phyloP scores from a whole-genome alignment of 139 green algal species.

The Closterium sp. region DNA sequence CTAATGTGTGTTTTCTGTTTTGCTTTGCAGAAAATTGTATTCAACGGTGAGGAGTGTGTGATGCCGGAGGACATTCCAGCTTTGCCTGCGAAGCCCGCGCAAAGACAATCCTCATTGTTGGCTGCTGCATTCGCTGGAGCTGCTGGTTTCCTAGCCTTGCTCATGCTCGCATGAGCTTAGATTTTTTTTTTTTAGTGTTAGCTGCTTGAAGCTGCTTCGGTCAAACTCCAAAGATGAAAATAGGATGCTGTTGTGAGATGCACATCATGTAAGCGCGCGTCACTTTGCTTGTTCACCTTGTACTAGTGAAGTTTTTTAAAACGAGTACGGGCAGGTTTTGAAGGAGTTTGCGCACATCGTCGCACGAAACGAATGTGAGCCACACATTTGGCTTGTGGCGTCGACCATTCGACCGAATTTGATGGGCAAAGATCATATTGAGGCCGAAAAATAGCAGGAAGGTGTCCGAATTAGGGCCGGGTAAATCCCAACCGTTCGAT shows the following conservation, averaged over 20 bases:
- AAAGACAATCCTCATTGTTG: too few species aligned
- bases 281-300: background rate
- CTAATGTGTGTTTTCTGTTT: background rate
- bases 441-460: too few species aligned
- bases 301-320: too few species aligned
- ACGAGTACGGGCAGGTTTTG: too few species aligned
- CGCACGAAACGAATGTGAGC: background rate
- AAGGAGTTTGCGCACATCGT: too few species aligned
- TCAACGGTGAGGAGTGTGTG: conserved; percentile 44
- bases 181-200: background rate
- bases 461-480: too few species aligned
- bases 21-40: conserved; percentile 16
- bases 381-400: background rate
- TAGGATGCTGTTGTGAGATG: background rate
- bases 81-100: conserved; percentile 1
- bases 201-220: background rate
- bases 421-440: too few species aligned
- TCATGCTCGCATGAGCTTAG: background rate
- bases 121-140: background rate
- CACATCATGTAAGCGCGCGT: background rate
- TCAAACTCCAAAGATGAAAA: background rate
- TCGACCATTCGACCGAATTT: too few species aligned
- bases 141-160: background rate
- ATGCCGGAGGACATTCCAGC: conserved; percentile 31
- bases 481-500: too few species aligned